Conservation (phyloP, 2,329 filamentous ascomycete species). For the Scytalidium lignicola region DNA sequence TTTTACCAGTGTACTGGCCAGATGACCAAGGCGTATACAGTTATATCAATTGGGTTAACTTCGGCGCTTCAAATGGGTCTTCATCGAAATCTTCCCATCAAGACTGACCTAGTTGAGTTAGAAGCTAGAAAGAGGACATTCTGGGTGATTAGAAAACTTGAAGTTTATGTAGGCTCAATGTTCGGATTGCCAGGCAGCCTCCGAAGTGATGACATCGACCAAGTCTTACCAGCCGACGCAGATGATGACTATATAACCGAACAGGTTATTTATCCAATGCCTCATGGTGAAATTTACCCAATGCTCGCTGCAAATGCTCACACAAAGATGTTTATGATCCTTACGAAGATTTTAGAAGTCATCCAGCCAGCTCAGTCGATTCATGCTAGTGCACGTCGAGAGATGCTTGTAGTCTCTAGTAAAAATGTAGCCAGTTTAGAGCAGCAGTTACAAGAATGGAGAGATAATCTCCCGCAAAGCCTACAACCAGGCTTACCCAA, state of each 20-base stretch:
- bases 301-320: slow-evolving; percentile 61
- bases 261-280: slow-evolving; percentile 46
- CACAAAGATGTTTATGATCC: slow-evolving; percentile 52
- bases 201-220: slow-evolving; percentile 58
- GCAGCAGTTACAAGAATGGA: slow-evolving; percentile 54
- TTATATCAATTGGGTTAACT: slow-evolving; percentile 68
- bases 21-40: slow-evolving; percentile 70
- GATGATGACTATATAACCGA: slow-evolving; percentile 60
- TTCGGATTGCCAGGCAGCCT: slow-evolving; percentile 58
- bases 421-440: slow-evolving; percentile 57
- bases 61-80: slow-evolving; percentile 68
- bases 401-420: slow-evolving; percentile 47
- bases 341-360: slow-evolving; percentile 55
- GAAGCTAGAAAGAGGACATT: slow-evolving; percentile 59
- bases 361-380: slow-evolving; percentile 56
- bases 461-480: slow-evolving; percentile 60
- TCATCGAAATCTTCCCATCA: slow-evolving; percentile 59
- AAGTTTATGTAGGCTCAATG: slow-evolving; percentile 60
- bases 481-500: slow-evolving; percentile 72
- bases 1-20: slow-evolving; percentile 74
- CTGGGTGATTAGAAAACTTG: slow-evolving; percentile 61
- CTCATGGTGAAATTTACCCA: slow-evolving; percentile 49
- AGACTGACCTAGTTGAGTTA: slow-evolving; percentile 53
- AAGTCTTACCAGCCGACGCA: slow-evolving; percentile 56
- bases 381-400: slow-evolving; percentile 30